Conservation (phyloP, 805 yeast genomes). For the Danielia oregonensis region DNA sequence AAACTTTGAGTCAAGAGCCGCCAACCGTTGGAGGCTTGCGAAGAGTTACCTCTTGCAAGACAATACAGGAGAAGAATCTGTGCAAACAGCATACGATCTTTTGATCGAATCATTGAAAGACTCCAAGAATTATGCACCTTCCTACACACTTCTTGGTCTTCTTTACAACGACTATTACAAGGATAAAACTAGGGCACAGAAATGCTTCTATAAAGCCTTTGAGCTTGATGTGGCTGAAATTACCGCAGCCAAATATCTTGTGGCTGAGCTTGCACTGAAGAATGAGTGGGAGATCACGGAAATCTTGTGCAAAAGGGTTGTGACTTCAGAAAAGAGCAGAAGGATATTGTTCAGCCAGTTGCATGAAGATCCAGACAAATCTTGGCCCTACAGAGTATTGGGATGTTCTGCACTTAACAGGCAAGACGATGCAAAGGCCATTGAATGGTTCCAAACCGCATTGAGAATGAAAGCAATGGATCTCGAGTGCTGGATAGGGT, state of each 20-base stretch:
- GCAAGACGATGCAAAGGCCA: conserved; percentile 73
- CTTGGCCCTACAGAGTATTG: conserved; percentile 89
- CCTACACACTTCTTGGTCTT: conserved; percentile 77
- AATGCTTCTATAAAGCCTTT: conserved; percentile 85
- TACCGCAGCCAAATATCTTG: conserved; percentile 68
- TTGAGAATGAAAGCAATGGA: conserved; percentile 66
- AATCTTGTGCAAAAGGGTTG: conserved; percentile 60
- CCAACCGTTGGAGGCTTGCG: conserved; percentile 70
- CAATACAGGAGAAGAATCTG: conserved; percentile 13
- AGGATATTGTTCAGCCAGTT: conserved; percentile 35
- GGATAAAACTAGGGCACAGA: conserved; percentile 69
- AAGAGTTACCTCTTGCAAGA: conserved; percentile 47
- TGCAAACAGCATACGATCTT: conserved; percentile 51
- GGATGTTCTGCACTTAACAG: conserved; percentile 74
- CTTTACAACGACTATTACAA: conserved; percentile 57
- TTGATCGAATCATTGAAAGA: conserved; percentile 62
- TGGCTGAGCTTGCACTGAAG: conserved; percentile 59
- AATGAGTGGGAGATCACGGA: conserved; percentile 86
- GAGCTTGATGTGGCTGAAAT: conserved; percentile 79
- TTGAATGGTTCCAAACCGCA: conserved; percentile 86
- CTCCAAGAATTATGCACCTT: conserved; percentile 64
- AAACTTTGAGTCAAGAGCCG: conserved; percentile 55
- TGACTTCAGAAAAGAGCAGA: conserved; percentile 59
- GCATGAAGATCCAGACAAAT: conserved; percentile 32
- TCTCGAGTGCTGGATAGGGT: conserved; percentile 82